Base-by-base conservation (phyloP, 2,329 filamentous ascomycete genomes). In the Colletotrichum sp. region DNA sequence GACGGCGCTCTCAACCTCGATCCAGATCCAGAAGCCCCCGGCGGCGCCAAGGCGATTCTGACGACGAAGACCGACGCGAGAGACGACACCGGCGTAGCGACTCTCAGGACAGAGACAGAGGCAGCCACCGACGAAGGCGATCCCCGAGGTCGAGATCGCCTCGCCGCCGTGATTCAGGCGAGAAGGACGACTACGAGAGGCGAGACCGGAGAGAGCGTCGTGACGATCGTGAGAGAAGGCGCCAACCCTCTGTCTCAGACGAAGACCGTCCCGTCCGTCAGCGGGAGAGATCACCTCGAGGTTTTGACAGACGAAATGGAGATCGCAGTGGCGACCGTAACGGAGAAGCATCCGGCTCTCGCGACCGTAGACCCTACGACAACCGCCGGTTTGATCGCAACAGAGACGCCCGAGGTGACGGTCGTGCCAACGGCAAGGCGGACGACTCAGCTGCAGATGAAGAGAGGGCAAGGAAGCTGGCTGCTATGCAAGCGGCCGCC, bases 401-500 rank as follows among this genome's bases (percentile, higher is more conserved):
- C 28, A 77, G 77, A 26, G 71, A 79, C 7, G 70, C 9, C 28
- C 30, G 59, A 34, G 18, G 78, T 28, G 77, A 69, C 32, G 76
- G 75, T 4, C 48, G 72, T 14, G 77, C 72, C 16, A 71, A 69
- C 77, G 78, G 74, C 70, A 69, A 74, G 36, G 77, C 70, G 34
- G 81, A 80, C 13, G 80, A 80, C 10, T 77, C 79, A 18, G 83
- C 84, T 6, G 83, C 82, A 8, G 89, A 89, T 24, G 90, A 91
- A 26, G 92, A 94, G 77, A 88, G 89, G n/a, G 92, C 92, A 14
- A 89, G 90, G 28, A 95, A 92, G 82, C 85, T 95, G 21, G 93
- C 92, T 18, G 93, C 92, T 10, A 95, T 96, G 94, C 93, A 95
- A 82, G 89, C 90, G 21, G 93, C 92, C 32, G 94, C 94, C 6